phyloP scores from a whole-genome alignment of 805 yeast genomes.

The Pichia californica region DNA sequence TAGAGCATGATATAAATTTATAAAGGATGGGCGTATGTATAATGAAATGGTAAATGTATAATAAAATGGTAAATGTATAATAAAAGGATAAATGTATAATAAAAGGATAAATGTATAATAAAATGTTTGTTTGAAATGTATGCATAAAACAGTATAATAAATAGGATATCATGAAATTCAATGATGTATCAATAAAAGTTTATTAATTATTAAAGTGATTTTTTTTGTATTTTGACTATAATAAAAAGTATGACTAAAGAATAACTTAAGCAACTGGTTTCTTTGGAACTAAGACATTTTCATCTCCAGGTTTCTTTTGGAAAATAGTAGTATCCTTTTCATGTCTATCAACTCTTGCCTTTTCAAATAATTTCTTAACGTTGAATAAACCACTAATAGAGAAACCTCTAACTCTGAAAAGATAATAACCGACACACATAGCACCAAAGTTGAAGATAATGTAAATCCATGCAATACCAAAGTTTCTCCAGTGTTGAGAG shows the following conservation, averaged over 20 bases:
- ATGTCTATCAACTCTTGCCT: constrained; percentile 40
- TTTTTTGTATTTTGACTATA: not conserved
- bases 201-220: not conserved
- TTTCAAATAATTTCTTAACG: constrained; percentile 35
- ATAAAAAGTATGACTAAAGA: not conserved
- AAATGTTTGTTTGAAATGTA: too few species aligned
- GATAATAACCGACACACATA: constrained; percentile 33
- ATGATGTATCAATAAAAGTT: not conserved
- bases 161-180: not conserved
- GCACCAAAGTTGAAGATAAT: constrained; percentile 44
- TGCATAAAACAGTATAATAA: not conserved
- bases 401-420: constrained; percentile 33
- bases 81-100: not conserved
- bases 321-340: constrained; percentile 41
- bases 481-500: constrained; percentile 54
- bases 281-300: constrained; percentile 26
- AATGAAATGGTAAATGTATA: too few species aligned
- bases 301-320: constrained; percentile 34
- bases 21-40: too few species aligned
- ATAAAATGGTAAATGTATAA: too few species aligned
- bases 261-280: constrained; percentile 4
- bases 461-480: constrained; percentile 57
- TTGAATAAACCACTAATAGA: constrained; percentile 28
- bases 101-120: not conserved
- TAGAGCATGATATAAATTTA: too few species aligned